Evolutionary conservation across 208 protist genomes (phyloP), one percentile per base, ranked within the genome.

Genomic region (Herpetomonas muscarum): DNA sequence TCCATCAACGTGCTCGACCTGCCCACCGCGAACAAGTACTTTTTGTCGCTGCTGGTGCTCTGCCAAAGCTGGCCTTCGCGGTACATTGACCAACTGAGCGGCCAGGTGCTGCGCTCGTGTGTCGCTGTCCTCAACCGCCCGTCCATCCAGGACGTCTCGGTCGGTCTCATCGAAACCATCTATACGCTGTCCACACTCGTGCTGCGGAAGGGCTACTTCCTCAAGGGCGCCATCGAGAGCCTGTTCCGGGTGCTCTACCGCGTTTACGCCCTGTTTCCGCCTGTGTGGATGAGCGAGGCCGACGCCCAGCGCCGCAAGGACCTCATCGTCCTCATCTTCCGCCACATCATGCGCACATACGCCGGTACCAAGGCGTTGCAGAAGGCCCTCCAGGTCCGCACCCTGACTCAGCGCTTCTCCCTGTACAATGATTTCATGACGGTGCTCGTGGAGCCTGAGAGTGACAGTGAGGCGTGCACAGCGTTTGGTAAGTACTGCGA

Each of bases 1-100:
- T 83, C 83, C 21, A 87, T 89, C 60, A 81, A 87, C 60, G 76
- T 90, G n/a, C 74, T 93, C 44, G 74, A 85, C n/a, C 64, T 93
- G 10, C 63, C 70, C 12, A 74, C 63, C 37, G 63, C 76, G 19
- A 75, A 58, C 12, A 61, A 74, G 36, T 93, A 82, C 52, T 87
- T 90, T 51, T 28, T 79, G 32, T 67, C 55, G 10, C 61, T 93
- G 28, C 72, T 93, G 17, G 48, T 75, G 10, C 59, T 80, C 22
- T 76, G 61, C 22, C 49, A 70, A 25, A 65, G 59, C n/a, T 93
- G 87, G 84, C 80, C 79, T 0, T 63, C 19, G 1, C 72, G 67
- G 4, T 79, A 78, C 36, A 59, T 79, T 25, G 61, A 87, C 9
- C 78, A 87, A 63, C 74, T 93, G 10, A 79, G 81, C 47, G 58